These are phyloP conservation scores for Lizonia empirigonia DNA, from an alignment of 2,329 filamentous ascomycete genomes.

Conservation along the genomic window DNA sequence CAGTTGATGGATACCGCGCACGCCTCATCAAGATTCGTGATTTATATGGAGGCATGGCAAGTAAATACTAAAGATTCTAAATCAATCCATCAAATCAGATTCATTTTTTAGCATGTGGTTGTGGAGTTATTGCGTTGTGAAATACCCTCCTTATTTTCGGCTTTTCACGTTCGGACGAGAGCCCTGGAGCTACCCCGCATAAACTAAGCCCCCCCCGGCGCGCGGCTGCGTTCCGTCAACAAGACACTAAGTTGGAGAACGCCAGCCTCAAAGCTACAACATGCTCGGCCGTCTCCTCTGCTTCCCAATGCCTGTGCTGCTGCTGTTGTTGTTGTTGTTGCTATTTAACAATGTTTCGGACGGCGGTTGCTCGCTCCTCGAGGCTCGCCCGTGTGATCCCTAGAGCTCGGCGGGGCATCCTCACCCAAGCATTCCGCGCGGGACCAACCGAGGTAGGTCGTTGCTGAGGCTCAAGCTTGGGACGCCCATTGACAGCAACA, in stretches of 20 bases:
- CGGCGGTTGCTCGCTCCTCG: conserved; percentile 29
- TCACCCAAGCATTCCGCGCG: conserved; percentile 40
- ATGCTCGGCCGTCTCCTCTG: conserved; percentile 11
- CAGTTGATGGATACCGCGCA: too few relatives aligned
- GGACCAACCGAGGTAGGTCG: conserved; percentile 42
- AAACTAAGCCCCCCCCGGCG: conserved; percentile 2
- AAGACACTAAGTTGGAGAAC: background rate
- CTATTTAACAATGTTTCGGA: conserved; percentile 36
- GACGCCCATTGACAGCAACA: conserved; percentile 42
- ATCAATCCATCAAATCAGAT: too few relatives aligned
- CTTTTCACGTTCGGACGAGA: too few relatives aligned
- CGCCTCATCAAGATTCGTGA: too few relatives aligned
- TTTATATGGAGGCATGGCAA: too few relatives aligned
- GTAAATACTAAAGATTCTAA: too few relatives aligned
- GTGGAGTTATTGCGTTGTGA: too few relatives aligned
- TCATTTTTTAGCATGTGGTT: too few relatives aligned
- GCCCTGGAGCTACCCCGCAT: conserved; percentile 26
- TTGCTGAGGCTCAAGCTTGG: background rate
- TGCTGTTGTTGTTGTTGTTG: conserved; percentile 1
- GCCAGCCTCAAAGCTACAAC: conserved; percentile 5
- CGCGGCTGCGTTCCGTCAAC: conserved; percentile 17
- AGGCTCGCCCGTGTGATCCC: conserved; percentile 3
- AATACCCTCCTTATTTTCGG: too few relatives aligned
- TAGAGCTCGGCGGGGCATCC: conserved; percentile 31
- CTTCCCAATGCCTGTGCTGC: conserved; percentile 20